Evolutionary conservation across 2,329 filamentous ascomycete genomes (phyloP), one percentile per base, ranked within the genome.

Genomic region (Ascochyta lentis): DNA sequence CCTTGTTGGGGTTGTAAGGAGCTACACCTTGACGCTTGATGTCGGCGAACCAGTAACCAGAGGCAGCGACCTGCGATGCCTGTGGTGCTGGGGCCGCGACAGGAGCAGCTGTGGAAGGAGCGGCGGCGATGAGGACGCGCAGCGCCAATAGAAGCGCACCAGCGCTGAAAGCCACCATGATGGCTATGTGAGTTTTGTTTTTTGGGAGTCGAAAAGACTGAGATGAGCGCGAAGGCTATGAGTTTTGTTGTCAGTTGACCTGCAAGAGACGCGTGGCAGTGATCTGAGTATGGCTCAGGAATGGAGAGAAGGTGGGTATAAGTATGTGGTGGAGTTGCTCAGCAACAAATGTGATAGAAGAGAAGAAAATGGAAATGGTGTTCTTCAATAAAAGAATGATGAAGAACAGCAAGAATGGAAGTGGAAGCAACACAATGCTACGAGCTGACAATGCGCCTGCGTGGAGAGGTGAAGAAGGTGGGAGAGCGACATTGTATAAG

Each of bases 1-100:
- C 77, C 23, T 79, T 60, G 53, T 79, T 77, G 29, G 72, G 71
- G 58, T 84, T 81, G 70, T 88, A 96, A 27, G 89, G 85, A 39
- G 87, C 83, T 2, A 78, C 76, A 54, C 91, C 92, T 65, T 91
- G 85, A 37, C 89, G 88, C 66, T 86, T 72, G 68, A 95, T 88
- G 59, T 80, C 80, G 33, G 84, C 81, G 53, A 95, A 75, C 91
- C 91, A 96, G 82, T 89, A 95, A 68, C 69, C 61, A 48, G 73
- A 70, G 12, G 59, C 65, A 40, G 66, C 67, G 46, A 58, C 64
- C 43, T 59, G 61, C 29, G 65, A 62, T 51, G 66, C 35, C 23
- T 54, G 49, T 49, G 61, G 56, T 54, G 44, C 57, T 58, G 54
- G 49, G n/a, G 46, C 41, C 12, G 46, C 55, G 42, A 72, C 61